A percentile compares a stretch with the other conserved stretches of the same genome.
Evolutionary conservation across 257 asterid genomes (phyloP).

Genomic region (Fraxinus cuspidata): DNA sequence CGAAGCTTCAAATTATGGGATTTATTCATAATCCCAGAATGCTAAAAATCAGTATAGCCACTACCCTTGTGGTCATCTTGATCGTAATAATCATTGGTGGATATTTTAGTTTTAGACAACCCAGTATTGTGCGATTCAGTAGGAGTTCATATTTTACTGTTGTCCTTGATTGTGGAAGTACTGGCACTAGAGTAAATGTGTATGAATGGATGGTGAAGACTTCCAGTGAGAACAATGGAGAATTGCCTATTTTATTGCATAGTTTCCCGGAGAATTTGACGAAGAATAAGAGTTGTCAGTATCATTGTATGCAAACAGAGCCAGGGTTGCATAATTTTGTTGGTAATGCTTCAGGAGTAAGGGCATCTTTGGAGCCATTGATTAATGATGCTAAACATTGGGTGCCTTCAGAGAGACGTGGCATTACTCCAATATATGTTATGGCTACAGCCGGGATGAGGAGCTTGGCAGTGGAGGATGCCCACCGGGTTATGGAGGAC

Average conservation of each 20-base stretch:
- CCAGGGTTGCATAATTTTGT: slow-evolving; percentile 80
- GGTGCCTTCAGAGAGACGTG: slow-evolving; percentile 58
- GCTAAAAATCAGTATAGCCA: slow-evolving; percentile 31
- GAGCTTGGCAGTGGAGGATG: slow-evolving; percentile 46
- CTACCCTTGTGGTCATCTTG: slow-evolving; percentile 32
- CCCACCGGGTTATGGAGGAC: slow-evolving; percentile 41
- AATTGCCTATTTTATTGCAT: slow-evolving; percentile 59
- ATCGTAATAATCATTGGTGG: slow-evolving; percentile 39
- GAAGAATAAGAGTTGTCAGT: slow-evolving; percentile 51
- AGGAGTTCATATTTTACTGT: slow-evolving; percentile 54
- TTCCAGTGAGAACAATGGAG: slow-evolving; percentile 28
- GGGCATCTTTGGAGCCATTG: slow-evolving; percentile 63
- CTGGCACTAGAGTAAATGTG: slow-evolving; percentile 78
- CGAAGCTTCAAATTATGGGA: slow-evolving; percentile 40
- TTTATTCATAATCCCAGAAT: slow-evolving; percentile 29
- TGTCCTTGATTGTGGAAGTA: slow-evolving; percentile 87
- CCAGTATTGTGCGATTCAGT: slow-evolving; percentile 20
- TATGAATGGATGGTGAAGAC: slow-evolving; percentile 55
- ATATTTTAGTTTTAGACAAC: slow-evolving; percentile 29
- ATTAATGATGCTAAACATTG: slow-evolving; percentile 59
- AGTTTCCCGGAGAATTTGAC: slow-evolving; percentile 54
- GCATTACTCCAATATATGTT: slow-evolving; percentile 58
- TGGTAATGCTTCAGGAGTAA: slow-evolving; percentile 48
- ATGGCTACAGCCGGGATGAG: slow-evolving; percentile 91
- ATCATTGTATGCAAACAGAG: slow-evolving; percentile 80